A percentile compares a stretch with the other conserved stretches of the same genome.
Evolutionary conservation across 805 yeast genomes (phyloP).

Genomic region (Wickerhamia fluorescens): DNA sequence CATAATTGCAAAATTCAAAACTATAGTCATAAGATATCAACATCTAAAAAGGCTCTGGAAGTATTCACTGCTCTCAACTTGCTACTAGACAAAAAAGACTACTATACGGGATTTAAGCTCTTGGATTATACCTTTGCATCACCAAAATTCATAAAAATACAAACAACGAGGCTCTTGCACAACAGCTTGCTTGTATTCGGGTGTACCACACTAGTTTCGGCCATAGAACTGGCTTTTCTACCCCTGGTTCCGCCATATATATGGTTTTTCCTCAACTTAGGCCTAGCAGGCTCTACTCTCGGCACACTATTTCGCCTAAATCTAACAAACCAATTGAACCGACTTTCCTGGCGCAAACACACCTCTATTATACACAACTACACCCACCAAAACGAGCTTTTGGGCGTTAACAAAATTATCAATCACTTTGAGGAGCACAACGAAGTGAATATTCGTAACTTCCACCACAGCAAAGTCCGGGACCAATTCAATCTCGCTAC

Average conservation of each 20-base stretch:
- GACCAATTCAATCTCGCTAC: conserved; percentile 10
- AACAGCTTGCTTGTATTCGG: background rate
- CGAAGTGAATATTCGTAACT: conserved; percentile 35
- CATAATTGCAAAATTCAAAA: background rate
- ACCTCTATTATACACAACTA: conserved; percentile 18
- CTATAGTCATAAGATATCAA: too few relatives aligned
- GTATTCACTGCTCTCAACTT: conserved; percentile 9
- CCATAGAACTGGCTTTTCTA: conserved; percentile 11
- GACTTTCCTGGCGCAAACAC: conserved; percentile 35
- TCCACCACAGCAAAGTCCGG: conserved; percentile 26
- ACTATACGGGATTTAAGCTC: conserved; percentile 18
- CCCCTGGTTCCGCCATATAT: conserved; percentile 9
- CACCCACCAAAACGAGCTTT: conserved; percentile 24
- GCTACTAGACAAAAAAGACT: conserved; percentile 21
- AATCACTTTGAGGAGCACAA: conserved; percentile 36
- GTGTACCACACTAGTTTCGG: conserved; percentile 10
- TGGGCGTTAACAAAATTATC: conserved; percentile 25
- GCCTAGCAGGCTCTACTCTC: conserved; percentile 3
- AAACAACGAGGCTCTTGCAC: too few relatives aligned
- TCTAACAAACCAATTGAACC: conserved; percentile 10
- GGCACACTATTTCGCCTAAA: conserved; percentile 5
- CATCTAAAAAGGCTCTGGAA: too few relatives aligned
- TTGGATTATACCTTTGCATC: conserved; percentile 19
- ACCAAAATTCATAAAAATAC: conserved; percentile 5
- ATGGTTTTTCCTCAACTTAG: conserved; percentile 7